A percentile compares a stretch with the other conserved stretches of the same genome.
phyloP scores from a whole-genome alignment of 176 grass and related monocot species.

The Carex littledalei region DNA sequence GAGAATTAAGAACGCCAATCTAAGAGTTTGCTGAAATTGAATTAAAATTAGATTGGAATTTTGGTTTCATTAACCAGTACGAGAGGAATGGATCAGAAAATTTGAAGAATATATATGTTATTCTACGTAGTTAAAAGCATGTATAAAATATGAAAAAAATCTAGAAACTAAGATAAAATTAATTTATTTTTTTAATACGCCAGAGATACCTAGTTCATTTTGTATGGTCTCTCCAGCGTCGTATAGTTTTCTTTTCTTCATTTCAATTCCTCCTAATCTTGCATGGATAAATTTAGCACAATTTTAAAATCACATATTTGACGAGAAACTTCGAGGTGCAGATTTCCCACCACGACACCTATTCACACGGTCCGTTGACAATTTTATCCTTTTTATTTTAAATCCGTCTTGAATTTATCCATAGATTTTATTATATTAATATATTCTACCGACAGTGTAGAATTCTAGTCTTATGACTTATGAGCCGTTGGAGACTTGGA shows the following conservation, averaged over 20 bases:
- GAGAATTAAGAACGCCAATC: too few relatives aligned
- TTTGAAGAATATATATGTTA: too few relatives aligned
- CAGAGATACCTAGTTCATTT: neutral
- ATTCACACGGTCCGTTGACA: neutral
- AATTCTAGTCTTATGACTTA: too few relatives aligned
- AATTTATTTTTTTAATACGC: neutral
- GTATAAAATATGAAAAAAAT: neutral
- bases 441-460: too few relatives aligned
- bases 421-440: too few relatives aligned
- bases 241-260: neutral
- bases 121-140: neutral
- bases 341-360: too few relatives aligned
- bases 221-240: neutral
- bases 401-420: too few relatives aligned
- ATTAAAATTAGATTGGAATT: too few relatives aligned
- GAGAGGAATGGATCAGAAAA: too few relatives aligned
- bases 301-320: neutral
- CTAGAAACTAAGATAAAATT: neutral
- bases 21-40: too few relatives aligned
- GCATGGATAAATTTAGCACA: neutral
- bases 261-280: neutral
- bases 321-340: neutral
- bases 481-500: too few relatives aligned
- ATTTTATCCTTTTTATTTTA: neutral
- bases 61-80: too few relatives aligned